Conservation (phyloP, 306 rosid species). For the Trifolium fragiferum region DNA sequence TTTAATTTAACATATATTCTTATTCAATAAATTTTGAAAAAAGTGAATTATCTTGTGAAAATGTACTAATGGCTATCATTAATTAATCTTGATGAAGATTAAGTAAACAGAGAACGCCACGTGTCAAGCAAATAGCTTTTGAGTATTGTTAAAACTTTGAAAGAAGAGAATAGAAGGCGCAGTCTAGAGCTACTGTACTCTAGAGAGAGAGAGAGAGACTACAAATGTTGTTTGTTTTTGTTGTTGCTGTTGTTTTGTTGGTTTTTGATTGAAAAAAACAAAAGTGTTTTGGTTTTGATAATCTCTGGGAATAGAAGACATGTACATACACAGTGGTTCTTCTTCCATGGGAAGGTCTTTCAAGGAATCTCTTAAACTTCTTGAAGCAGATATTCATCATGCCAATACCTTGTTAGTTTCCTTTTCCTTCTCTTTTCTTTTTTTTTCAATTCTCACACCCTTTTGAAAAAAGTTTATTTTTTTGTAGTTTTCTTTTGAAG, state of each 20-base stretch:
- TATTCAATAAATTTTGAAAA: too few species aligned
- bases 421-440: background rate
- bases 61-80: too few species aligned
- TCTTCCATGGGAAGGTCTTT: constrained; percentile 91
- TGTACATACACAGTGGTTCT: constrained; percentile 64
- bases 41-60: too few species aligned
- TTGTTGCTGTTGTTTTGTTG: too few species aligned
- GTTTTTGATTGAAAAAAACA: constrained; percentile 5
- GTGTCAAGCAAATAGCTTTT: constrained; percentile 45
- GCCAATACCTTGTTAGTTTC: constrained; percentile 89
- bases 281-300: background rate
- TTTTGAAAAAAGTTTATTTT: background rate
- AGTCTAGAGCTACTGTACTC: background rate
- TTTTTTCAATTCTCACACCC: background rate
- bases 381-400: constrained; percentile 98
- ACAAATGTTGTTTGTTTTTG: constrained; percentile 21
- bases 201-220: background rate
- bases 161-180: constrained; percentile 41
- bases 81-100: background rate
- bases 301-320: constrained; percentile 11
- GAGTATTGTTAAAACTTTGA: background rate
- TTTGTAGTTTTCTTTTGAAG: background rate
- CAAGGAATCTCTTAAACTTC: constrained; percentile 93
- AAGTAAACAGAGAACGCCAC: constrained; percentile 44
- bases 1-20: too few species aligned